Percentiles rank a stretch among this genome's conserved stretches.
Conservation (phyloP, 2,329 filamentous ascomycete genomes). For the Magnaporthales sp. region DNA sequence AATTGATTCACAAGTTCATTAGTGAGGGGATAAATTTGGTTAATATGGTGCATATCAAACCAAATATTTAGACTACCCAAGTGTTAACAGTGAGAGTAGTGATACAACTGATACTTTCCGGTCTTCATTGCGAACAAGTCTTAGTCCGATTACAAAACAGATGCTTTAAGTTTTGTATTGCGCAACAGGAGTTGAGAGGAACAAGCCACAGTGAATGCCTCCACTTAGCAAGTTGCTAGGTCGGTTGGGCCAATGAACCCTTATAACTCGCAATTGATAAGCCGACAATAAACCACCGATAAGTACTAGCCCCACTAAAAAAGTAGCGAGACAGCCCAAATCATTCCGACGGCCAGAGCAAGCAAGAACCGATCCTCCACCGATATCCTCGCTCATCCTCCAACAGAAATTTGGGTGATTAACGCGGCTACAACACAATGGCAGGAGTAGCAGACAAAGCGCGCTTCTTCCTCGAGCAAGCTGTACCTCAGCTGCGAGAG, state of each 20-base stretch:
- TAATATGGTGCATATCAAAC: too few species aligned
- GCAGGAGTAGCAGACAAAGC: slow-evolving; percentile 85
- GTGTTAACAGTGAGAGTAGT: too few species aligned
- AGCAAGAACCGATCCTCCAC: not conserved
- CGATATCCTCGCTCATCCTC: not conserved
- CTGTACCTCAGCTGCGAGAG: slow-evolving; percentile 84
- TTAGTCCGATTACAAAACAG: too few species aligned
- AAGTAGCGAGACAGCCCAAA: slow-evolving; percentile 6
- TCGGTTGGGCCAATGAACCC: not conserved
- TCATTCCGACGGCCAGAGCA: not conserved
- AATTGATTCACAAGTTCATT: too few species aligned
- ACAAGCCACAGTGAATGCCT: too few species aligned
- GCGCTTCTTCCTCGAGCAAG: slow-evolving; percentile 87
- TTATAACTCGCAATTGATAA: not conserved
- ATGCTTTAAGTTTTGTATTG: too few species aligned
- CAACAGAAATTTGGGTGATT: not conserved
- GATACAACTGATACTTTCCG: too few species aligned
- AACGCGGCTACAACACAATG: slow-evolving; percentile 39
- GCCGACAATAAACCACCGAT: not conserved
- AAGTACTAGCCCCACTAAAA: slow-evolving; percentile 9
- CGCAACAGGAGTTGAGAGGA: too few species aligned
- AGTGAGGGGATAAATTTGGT: too few species aligned
- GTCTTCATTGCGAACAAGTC: too few species aligned
- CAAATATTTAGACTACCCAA: too few species aligned
- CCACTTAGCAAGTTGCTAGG: too few species aligned